Conservation (phyloP, 2,329 filamentous ascomycete genomes). For the Epichloe aotearoae region DNA sequence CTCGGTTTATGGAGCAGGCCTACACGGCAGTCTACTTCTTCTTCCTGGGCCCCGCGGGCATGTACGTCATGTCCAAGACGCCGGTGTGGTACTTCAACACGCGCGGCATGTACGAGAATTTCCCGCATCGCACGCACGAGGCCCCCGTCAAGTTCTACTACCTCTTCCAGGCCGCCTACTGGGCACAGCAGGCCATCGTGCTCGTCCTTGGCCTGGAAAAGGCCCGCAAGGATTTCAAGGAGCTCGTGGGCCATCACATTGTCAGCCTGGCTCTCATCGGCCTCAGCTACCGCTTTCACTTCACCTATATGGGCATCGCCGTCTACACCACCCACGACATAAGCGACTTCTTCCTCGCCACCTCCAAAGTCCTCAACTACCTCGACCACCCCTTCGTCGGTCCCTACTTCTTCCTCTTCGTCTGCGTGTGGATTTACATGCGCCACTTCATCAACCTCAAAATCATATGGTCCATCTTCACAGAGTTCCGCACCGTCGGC, state of each 20-base stretch:
- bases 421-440: slow-evolving; percentile 75
- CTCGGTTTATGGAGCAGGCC: slow-evolving; percentile 89
- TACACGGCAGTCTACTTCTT: slow-evolving; percentile 90
- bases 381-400: slow-evolving; percentile 65
- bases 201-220: slow-evolving; percentile 80
- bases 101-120: slow-evolving; percentile 74
- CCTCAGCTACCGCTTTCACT: slow-evolving; percentile 89
- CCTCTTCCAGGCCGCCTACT: slow-evolving; percentile 86
- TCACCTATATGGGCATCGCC: slow-evolving; percentile 85
- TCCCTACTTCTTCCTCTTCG: slow-evolving; percentile 76
- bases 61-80: slow-evolving; percentile 86
- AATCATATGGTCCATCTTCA: slow-evolving; percentile 64
- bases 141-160: slow-evolving; percentile 90
- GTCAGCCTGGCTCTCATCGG: slow-evolving; percentile 75
- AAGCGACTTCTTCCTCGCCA: slow-evolving; percentile 89
- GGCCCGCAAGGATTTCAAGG: slow-evolving; percentile 87
- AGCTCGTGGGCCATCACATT: slow-evolving; percentile 83
- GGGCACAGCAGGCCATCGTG: slow-evolving; percentile 88
- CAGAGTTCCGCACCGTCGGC: slow-evolving; percentile 60
- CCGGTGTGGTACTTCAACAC: slow-evolving; percentile 96
- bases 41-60: slow-evolving; percentile 65
- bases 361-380: slow-evolving; percentile 87
- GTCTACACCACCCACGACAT: slow-evolving; percentile 94
- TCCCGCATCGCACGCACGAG: slow-evolving; percentile 76
- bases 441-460: slow-evolving; percentile 74